Evolutionary conservation across 2,329 filamentous ascomycete species (phyloP), one percentile per base, ranked within the genome.

Genomic region (Orbilia javanica): DNA sequence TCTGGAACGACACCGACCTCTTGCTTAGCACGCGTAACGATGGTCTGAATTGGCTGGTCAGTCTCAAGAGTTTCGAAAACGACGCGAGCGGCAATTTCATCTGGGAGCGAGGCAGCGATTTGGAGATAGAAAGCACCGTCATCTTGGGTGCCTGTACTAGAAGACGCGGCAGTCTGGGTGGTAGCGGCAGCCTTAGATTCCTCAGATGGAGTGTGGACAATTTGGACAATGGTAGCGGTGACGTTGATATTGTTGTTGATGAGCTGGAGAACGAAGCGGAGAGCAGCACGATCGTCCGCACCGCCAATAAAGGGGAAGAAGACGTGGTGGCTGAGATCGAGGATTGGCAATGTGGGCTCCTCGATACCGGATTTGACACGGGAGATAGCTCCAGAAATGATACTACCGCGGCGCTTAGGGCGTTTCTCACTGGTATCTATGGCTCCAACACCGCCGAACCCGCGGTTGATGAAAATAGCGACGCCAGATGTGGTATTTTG

Each of bases 271-370:
- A 95, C 91, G 27, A 98, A 88, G 0, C 90, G 87, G 0, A 97
- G 87, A 0, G 94, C 94, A 3, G 91, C 89, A 6, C 89, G 88
- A 82, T 97, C 95, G 82, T 98, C 96, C 0, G 87, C 85, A 6
- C 93, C 92, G 11, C 95, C 94, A 71, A 97, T 90, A 84, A 93
- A 98, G 0, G 94, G 92, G 65, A 97, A 86, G 83, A 97, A 94
- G 80, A 83, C 94, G 13, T 70, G 93, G 82, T 97, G 93, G 34
- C 89, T 90, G 76, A 90, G 90, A 81, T 93, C 89, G 4, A 87
- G 86, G 4, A 90, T 87, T 0, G 91, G 89, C 0, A 88, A 85
- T 18, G 88, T 84, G 0, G 87, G 85, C 10, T 88, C 85, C 13
- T 82, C 20, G 68, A 82, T 72, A 74, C 81, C 79, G 15, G 66